phyloP scores from a whole-genome alignment of 768 basidiomycete genomes.

The Nevesoporus exiguus region DNA sequence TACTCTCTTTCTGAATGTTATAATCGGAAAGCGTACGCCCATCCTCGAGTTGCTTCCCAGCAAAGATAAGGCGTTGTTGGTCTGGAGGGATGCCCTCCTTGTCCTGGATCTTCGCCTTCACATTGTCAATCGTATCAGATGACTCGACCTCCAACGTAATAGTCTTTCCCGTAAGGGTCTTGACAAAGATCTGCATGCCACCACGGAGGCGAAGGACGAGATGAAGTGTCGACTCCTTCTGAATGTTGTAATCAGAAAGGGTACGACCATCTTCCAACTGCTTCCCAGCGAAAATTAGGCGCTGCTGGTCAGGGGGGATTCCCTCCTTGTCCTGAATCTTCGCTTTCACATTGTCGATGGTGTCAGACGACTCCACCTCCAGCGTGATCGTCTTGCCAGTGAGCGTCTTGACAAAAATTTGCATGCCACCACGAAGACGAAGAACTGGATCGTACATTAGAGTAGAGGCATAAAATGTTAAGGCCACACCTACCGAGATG shows the following conservation, averaged over 20 bases:
- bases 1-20: constrained; percentile 74
- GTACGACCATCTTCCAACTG: constrained; percentile 94
- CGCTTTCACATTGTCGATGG: constrained; percentile 86
- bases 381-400: constrained; percentile 92
- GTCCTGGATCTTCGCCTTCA: constrained; percentile 76
- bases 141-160: constrained; percentile 76
- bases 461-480: fast-evolving
- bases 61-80: constrained; percentile 77
- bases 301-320: constrained; percentile 81
- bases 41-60: constrained; percentile 77
- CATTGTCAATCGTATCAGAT: constrained; percentile 73
- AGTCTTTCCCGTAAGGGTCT: constrained; percentile 73
- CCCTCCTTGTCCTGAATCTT: constrained; percentile 85
- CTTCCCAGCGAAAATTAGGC: constrained; percentile 91
- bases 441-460: constrained; percentile 43
- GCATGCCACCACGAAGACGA: constrained; percentile 88
- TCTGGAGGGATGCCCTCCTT: constrained; percentile 80
- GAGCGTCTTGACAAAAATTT: constrained; percentile 84
- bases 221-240: constrained; percentile 79
- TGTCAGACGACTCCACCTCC: constrained; percentile 91
- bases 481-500: constrained; percentile 27
- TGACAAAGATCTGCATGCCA: constrained; percentile 71
- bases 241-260: constrained; percentile 75
- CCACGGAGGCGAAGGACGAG: constrained; percentile 72
- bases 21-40: constrained; percentile 76